These are phyloP conservation scores for Cenchrus fungigraminus DNA, from an alignment of 176 grass and related monocot genomes.

Conservation along the genomic window DNA sequence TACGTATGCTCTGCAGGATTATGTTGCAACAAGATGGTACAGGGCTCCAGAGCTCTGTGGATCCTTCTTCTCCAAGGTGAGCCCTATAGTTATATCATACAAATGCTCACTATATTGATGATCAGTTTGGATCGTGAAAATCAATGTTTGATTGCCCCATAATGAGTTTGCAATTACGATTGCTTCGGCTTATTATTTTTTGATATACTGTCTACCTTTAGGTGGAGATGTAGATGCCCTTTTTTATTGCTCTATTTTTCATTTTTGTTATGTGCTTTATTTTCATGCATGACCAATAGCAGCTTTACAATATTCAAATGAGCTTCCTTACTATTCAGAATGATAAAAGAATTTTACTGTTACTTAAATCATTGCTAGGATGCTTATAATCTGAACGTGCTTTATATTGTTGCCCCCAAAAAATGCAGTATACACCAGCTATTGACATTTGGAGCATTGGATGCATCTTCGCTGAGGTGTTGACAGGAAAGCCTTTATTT, in stretches of 20 bases:
- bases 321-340: neutral
- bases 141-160: conserved; percentile 3
- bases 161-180: neutral
- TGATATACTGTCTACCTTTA: neutral
- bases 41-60: conserved; percentile 99
- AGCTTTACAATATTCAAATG: neutral
- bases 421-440: conserved; percentile 97
- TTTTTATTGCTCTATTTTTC: neutral
- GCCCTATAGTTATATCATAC: conserved; percentile 16
- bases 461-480: conserved; percentile 97
- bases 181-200: conserved; percentile 2
- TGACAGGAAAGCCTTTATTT: conserved; percentile 98
- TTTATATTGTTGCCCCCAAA: conserved; percentile 13
- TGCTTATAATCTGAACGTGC: conserved; percentile 30
- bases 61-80: conserved; percentile 95
- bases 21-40: conserved; percentile 99
- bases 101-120: conserved; percentile 1
- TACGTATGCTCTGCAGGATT: conserved; percentile 70
- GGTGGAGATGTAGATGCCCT: neutral
- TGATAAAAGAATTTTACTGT: conserved; percentile 4
- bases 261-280: neutral
- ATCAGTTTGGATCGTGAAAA: neutral
- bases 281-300: conserved; percentile 22
- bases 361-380: neutral
- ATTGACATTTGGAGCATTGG: conserved; percentile 99